phyloP scores from a whole-genome alignment of 2,329 filamentous ascomycete species.

The Hansfordia pulvinata region DNA sequence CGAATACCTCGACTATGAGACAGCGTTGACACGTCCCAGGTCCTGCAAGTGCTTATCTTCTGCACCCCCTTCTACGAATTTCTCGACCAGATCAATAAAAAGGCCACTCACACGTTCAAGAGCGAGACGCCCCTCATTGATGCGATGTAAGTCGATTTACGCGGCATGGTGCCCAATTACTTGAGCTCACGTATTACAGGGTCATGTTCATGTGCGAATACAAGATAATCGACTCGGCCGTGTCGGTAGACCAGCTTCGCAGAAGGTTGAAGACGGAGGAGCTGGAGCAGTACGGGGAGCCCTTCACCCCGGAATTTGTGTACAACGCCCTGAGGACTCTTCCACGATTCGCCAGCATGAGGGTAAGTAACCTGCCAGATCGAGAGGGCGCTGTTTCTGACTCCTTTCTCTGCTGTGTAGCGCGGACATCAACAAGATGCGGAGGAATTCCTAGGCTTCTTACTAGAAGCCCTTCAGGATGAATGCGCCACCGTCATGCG shows the following conservation, averaged over 20 bases:
- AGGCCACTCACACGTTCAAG: constrained; percentile 82
- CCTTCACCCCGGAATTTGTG: constrained; percentile 87
- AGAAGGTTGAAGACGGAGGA: constrained; percentile 67
- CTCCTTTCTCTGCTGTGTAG: constrained; percentile 25
- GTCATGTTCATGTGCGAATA: constrained; percentile 96
- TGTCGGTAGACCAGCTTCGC: constrained; percentile 59
- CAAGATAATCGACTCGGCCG: constrained; percentile 68
- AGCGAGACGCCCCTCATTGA: constrained; percentile 88
- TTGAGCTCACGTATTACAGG: constrained; percentile 29
- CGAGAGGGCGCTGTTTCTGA: not conserved
- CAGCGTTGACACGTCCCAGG: constrained; percentile 41
- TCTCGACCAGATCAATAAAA: constrained; percentile 72
- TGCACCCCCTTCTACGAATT: constrained; percentile 93
- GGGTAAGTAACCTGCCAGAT: constrained; percentile 37
- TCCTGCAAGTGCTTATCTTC: constrained; percentile 89
- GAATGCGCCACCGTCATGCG: constrained; percentile 74
- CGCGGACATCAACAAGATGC: constrained; percentile 96
- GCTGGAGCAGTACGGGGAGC: constrained; percentile 78
- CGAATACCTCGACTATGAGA: too few species aligned
- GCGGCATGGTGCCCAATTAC: too few species aligned
- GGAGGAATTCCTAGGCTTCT: constrained; percentile 88
- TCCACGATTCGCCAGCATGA: constrained; percentile 84
- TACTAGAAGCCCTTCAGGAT: constrained; percentile 85
- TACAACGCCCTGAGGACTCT: constrained; percentile 84
- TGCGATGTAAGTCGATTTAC: constrained; percentile 75